Base-by-base conservation (phyloP, 164 flowering plant genomes). In the Magnolia changhungtana region DNA sequence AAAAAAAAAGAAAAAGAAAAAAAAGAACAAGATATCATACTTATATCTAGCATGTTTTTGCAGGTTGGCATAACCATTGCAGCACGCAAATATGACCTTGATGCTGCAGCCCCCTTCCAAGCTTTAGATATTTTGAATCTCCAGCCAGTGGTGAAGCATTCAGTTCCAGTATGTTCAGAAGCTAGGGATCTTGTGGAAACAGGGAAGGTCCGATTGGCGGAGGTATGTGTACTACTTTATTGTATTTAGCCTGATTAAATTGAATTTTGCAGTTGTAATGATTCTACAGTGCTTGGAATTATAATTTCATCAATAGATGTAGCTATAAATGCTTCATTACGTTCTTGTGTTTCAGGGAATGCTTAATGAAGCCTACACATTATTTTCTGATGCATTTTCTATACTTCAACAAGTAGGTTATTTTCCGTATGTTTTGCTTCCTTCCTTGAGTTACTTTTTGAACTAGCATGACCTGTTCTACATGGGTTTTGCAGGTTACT, bases 151-250 rank as follows among this genome's bases (percentile, higher is more conserved):
- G 92, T 94, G 58, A 96, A 96, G 85, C 96, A 96, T 81, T 92
- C 98, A 19, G 85, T 96, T 79, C 99, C 99, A 50, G 84, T 93
- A 71, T 91, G 97, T 81, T 85, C 92, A 76, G 99, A 91, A 83
- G 98, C 98, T 18, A 94, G 90, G 89, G 92, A 90, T 76, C 95
- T 96, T 69, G 91, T 96, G 67, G 99, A 94, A 84, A 87, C 96
- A 63, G 99, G 98, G 55, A 96, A 96, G 80, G 84, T 82, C 77
- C 94, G 89, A 63, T 79, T 94, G 83, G 96, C 97, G 76, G 98
- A 96, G 95, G 98, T 96, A 83, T 84, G 84, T 55, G 16, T 52
- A 13, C 13, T 14, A 4, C 23, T 8, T 16, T 64, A 21, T 16
- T 55, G 61, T 37, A 37, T 37, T 3, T 37, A 37, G 45, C 45